Conservation (phyloP, 306 rosid species). For the Urtica urens region DNA sequence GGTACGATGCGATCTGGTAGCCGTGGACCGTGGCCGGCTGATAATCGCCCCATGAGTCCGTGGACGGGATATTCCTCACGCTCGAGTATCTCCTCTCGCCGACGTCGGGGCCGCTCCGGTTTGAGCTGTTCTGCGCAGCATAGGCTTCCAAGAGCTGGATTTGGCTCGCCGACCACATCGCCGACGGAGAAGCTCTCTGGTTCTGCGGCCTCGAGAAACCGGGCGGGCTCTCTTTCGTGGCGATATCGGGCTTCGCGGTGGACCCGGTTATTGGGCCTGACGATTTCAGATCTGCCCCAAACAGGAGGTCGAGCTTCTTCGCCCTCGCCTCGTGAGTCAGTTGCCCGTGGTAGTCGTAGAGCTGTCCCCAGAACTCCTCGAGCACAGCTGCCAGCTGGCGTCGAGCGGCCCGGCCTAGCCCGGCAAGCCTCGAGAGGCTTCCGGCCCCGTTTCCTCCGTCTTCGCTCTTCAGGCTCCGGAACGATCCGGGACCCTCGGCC, state of each 20-base stretch:
- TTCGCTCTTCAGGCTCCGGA: slow-evolving; percentile 80
- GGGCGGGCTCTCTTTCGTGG: slow-evolving; percentile 33
- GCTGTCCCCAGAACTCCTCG: slow-evolving; percentile 85
- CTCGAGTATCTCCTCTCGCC: slow-evolving; percentile 62
- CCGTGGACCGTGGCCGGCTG: slow-evolving; percentile 84
- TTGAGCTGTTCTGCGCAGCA: slow-evolving; percentile 31
- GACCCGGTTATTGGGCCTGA: slow-evolving; percentile 44
- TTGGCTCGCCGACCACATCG: slow-evolving; percentile 41
- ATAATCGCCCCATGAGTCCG: slow-evolving; percentile 60
- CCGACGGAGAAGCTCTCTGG: slow-evolving; percentile 52
- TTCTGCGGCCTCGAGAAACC: slow-evolving; percentile 41
- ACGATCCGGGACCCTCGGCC: slow-evolving; percentile 82
- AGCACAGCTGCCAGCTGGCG: slow-evolving; percentile 71
- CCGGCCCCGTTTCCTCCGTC: slow-evolving; percentile 80
- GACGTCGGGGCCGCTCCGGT: slow-evolving; percentile 26
- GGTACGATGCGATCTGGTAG: slow-evolving; percentile 54
- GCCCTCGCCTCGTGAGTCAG: slow-evolving; percentile 50
- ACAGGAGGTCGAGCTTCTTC: slow-evolving; percentile 52
- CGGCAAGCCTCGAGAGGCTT: slow-evolving; percentile 87
- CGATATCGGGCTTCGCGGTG: slow-evolving; percentile 33
- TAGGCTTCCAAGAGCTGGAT: slow-evolving; percentile 39
- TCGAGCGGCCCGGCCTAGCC: slow-evolving; percentile 94
- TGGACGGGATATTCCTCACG: slow-evolving; percentile 49
- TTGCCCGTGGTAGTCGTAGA: slow-evolving; percentile 71
- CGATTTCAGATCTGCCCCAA: slow-evolving; percentile 42